Percentiles rank a stretch among this genome's conserved stretches.
Evolutionary conservation across 116 monocot genomes (phyloP).

Genomic region (Cymodocea nodosa): DNA sequence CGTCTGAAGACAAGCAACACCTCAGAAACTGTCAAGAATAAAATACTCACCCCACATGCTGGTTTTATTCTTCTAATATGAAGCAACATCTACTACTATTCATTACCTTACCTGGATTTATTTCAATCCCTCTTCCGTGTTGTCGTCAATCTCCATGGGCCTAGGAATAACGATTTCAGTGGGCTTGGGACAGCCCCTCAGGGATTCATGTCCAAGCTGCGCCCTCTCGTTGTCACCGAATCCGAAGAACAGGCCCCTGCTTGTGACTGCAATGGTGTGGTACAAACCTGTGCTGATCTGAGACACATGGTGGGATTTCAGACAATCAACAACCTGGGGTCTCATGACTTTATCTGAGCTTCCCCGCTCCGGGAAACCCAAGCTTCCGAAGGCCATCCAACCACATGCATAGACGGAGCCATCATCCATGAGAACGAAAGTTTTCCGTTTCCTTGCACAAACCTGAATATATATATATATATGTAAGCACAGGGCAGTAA

Average conservation of each 20-base stretch:
- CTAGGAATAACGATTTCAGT: slow-evolving; percentile 54
- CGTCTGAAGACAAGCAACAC: no score
- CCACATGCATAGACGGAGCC: slow-evolving; percentile 82
- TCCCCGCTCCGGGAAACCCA: slow-evolving; percentile 72
- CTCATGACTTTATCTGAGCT: slow-evolving; percentile 78
- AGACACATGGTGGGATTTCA: slow-evolving; percentile 44
- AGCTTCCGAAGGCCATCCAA: slow-evolving; percentile 93
- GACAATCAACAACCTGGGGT: slow-evolving; percentile 49
- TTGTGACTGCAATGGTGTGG: slow-evolving; percentile 86
- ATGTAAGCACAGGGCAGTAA: not conserved
- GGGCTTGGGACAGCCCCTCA: slow-evolving; percentile 62
- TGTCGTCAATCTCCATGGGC: not conserved
- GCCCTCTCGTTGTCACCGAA: slow-evolving; percentile 91
- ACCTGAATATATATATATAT: slow-evolving; percentile 57
- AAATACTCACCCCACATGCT: no score
- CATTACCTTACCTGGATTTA: not conserved
- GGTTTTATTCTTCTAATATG: not conserved
- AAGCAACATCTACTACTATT: not conserved
- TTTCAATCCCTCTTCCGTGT: not conserved
- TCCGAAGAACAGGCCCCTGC: slow-evolving; percentile 62
- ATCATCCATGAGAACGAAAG: slow-evolving; percentile 68
- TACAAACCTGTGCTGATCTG: slow-evolving; percentile 91
- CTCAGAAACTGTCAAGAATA: no score
- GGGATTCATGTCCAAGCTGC: slow-evolving; percentile 70
- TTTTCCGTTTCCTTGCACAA: slow-evolving; percentile 95